Base-by-base conservation (phyloP, 2,329 filamentous ascomycete genomes). In the Hymenoscyphus scutula region DNA sequence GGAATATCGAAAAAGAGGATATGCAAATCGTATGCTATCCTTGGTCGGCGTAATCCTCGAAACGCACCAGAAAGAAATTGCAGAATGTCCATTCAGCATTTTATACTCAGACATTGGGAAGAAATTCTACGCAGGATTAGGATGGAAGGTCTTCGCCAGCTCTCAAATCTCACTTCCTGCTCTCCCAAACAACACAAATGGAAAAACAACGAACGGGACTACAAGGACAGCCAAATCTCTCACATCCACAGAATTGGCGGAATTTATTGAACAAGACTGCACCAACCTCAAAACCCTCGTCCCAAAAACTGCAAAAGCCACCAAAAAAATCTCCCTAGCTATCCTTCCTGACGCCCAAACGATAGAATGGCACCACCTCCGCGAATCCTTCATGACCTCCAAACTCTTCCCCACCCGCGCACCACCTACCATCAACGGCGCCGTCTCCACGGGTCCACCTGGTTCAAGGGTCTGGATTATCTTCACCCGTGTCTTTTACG, bases 31-130 rank as follows among this genome's bases (percentile, higher is more conserved):
- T 61, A 93, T 95, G 88, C 83, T 93, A 74, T 75, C 76, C 51
- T 86, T 93, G 68, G 73, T 95, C 38, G 86, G 83, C 15, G 76
- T 78, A 58, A 78, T 76, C 59, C 71, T 87, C 51, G 78, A 80
- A 65, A 81, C 76, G 2, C 82, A 82, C 77, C 81, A 85, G 68
- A 76, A 77, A 62, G 79, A 79, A 73, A 23, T 72, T 74, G 68
- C 74, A 72, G 73, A 81, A 74, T 66, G 76, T 30, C 64, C 85
- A 15, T 95, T 94, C 75, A 93, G 90, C 0, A 84, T 96, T 7
- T 80, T 97, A 8, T 97, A 88, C 76, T 96, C 92, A 8, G 91
- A 96, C 71, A 92, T 96, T 67, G 91, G 93, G 23, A 89, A 91
- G 79, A 78, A 79, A 45, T 97, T 92, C 76, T 97, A 97, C 77